Evolutionary conservation across 345 rosid genomes (phyloP), one percentile per base, ranked within the genome.

Genomic region (Reutealis trisperma): DNA sequence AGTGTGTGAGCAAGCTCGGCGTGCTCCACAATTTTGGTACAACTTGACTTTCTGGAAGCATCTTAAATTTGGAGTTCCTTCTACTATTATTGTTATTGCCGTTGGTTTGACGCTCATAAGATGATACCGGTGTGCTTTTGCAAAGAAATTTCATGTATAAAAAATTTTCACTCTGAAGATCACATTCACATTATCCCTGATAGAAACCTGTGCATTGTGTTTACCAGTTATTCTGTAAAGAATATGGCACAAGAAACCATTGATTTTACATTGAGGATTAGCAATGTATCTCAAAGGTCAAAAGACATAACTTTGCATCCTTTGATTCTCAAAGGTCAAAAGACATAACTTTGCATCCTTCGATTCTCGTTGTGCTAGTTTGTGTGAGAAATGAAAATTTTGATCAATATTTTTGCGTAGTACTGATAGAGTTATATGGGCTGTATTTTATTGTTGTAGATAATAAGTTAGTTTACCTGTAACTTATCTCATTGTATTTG

Each of bases 1-100:
- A 63, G 95, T 92, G 68, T 90, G 98, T 19, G 97, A 92, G 77
- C 93, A 94, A 86, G 98, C 98, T 65, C 79, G 85, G 18, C 82
- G 93, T 5, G 82, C 93, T 59, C 83, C 86, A 1, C 73, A 70
- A 14, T 73, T 84, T 18, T 88, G 88, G 2, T 90, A 91, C 86
- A 87, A 84, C 7, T 81, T 92, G 34, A 85, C 94, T 49, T 92
- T 94, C 77, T 90, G 88, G 87, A 89, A 80, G 41, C 97, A 94
- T 67, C 83, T 94, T 25, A 89, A 85, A 71, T 91, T 90, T 21
- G 96, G 98, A 61, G 73, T 90, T 63, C 98, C 98, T 45, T 92
- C 97, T 13, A 90, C 97, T 59, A 74, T 91, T 61, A 72, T 89
- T 6, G 89, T 94, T n/a, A 86, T 86, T 69, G 89, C 91, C 58